Conservation (phyloP, 2,329 filamentous ascomycete species). For the Paecilomyces fulvus region DNA sequence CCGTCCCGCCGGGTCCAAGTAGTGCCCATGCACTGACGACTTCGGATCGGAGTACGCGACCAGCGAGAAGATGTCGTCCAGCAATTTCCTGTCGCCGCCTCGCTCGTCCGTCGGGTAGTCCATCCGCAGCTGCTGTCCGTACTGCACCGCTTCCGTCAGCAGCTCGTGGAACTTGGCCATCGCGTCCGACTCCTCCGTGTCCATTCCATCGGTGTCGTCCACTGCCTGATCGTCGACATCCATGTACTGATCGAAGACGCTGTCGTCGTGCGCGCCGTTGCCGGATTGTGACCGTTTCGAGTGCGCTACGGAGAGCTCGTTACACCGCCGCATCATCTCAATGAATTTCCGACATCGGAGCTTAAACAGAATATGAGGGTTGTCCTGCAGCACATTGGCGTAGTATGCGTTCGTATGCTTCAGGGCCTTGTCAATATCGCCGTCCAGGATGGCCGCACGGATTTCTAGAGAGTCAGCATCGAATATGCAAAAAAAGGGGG, state of each 20-base stretch:
- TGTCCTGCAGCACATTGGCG: slow-evolving; percentile 67
- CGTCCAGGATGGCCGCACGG: slow-evolving; percentile 75
- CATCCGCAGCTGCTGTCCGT: slow-evolving; percentile 67
- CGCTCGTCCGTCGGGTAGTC: slow-evolving; percentile 68
- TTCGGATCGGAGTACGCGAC: slow-evolving; percentile 79
- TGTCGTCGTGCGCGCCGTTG: slow-evolving; percentile 34
- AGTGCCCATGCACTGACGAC: slow-evolving; percentile 64
- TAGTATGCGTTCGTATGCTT: slow-evolving; percentile 72
- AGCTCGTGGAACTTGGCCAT: slow-evolving; percentile 42
- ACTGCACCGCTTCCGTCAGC: slow-evolving; percentile 62
- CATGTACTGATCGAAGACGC: slow-evolving; percentile 46
- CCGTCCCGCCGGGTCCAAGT: slow-evolving; percentile 68
- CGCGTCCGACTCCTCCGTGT: slow-evolving; percentile 42
- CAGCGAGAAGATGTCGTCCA: slow-evolving; percentile 79
- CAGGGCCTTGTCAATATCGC: slow-evolving; percentile 85
- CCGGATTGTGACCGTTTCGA: slow-evolving; percentile 29
- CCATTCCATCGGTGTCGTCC: slow-evolving; percentile 43
- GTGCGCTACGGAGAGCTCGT: slow-evolving; percentile 46
- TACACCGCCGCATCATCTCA: slow-evolving; percentile 76
- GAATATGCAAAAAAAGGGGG: background rate
- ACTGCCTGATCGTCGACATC: slow-evolving; percentile 47
- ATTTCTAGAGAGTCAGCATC: slow-evolving; percentile 52
- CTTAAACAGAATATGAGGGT: slow-evolving; percentile 79
- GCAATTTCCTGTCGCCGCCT: slow-evolving; percentile 60
- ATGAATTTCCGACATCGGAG: slow-evolving; percentile 87